These are phyloP conservation scores for Monascus purpureus DNA, from an alignment of 495 filamentous ascomycete genomes.

Conservation along the genomic window DNA sequence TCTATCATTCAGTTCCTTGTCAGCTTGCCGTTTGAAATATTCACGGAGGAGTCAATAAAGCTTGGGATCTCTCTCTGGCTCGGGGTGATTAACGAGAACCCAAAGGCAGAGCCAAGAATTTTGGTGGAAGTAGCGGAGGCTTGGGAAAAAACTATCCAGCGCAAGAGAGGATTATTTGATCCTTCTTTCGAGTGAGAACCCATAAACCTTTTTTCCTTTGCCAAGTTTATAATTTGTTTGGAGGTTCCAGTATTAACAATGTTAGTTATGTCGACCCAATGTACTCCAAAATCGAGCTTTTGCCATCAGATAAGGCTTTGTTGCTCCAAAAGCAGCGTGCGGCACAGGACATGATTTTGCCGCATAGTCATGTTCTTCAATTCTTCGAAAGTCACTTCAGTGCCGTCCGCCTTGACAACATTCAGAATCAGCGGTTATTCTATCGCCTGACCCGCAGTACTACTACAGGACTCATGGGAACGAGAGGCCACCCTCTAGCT, in stretches of 20 bases:
- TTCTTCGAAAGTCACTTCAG: conserved; percentile 91
- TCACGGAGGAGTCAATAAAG: conserved; percentile 90
- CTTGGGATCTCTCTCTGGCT: conserved; percentile 92
- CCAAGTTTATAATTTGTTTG: no score
- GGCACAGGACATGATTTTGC: conserved; percentile 65
- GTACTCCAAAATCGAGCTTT: conserved; percentile 79
- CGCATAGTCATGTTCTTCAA: conserved; percentile 74
- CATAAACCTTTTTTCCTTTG: neutral
- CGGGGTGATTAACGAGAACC: conserved; percentile 93
- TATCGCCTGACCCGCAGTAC: conserved; percentile 64
- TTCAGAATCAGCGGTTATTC: conserved; percentile 68
- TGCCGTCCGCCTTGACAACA: conserved; percentile 66
- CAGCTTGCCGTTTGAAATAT: conserved; percentile 76
- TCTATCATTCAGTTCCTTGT: conserved; percentile 76
- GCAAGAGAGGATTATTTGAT: conserved; percentile 68
- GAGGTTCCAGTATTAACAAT: conserved; percentile 7
- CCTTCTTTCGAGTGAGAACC: conserved; percentile 43
- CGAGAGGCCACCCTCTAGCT: conserved; percentile 68
- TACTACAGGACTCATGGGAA: conserved; percentile 51
- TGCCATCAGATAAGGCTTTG: conserved; percentile 72
- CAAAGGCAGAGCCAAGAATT: conserved; percentile 68
- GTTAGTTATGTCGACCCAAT: conserved; percentile 71
- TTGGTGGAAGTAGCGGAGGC: conserved; percentile 69
- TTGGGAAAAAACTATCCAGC: conserved; percentile 72
- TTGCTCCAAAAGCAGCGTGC: conserved; percentile 60